These are phyloP conservation scores for Leccinum boreale DNA, from an alignment of 768 basidiomycete genomes.

Conservation along the genomic window DNA sequence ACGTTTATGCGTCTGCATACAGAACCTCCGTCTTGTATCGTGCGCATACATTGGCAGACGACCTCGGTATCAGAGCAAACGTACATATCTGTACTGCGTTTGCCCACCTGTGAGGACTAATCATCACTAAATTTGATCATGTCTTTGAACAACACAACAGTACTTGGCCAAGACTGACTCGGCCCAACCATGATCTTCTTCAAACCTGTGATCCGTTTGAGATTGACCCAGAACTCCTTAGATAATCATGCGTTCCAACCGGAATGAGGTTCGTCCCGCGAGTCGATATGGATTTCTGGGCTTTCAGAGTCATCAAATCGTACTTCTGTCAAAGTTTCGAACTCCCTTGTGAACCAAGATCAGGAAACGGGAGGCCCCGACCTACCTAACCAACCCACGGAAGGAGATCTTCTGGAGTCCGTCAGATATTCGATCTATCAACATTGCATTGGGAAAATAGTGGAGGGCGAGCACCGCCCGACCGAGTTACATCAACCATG, in stretches of 20 bases:
- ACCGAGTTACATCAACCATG: background rate
- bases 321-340: background rate
- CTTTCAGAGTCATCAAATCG: background rate
- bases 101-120: background rate
- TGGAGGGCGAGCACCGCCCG: background rate
- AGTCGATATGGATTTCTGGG: background rate
- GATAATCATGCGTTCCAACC: background rate
- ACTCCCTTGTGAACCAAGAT: background rate
- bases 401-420: background rate
- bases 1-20: too few relatives aligned
- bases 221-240: background rate
- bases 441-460: background rate
- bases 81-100: background rate
- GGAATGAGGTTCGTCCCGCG: background rate
- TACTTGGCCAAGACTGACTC: background rate
- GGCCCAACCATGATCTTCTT: background rate
- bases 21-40: background rate
- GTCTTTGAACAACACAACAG: background rate
- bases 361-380: background rate
- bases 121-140: background rate
- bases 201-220: background rate
- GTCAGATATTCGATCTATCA: background rate
- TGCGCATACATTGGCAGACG: background rate
- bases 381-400: too few relatives aligned
- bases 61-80: background rate